phyloP scores from a whole-genome alignment of 176 grass and related monocot species.

The Oryza glaberrima region DNA sequence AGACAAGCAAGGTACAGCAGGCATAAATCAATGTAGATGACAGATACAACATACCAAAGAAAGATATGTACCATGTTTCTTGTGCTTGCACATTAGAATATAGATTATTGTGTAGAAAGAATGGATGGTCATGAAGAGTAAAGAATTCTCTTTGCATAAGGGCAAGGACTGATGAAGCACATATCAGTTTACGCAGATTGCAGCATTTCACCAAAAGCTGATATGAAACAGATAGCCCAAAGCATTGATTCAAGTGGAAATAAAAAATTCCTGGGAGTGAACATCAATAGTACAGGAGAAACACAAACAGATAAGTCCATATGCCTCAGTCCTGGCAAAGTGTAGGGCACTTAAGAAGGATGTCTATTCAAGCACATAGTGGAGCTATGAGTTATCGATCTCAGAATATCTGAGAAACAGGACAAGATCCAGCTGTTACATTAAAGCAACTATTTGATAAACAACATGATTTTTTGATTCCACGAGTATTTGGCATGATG shows the following conservation, averaged over 20 bases:
- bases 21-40: constrained; percentile 35
- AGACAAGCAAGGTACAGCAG: constrained; percentile 29
- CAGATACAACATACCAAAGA: constrained; percentile 39
- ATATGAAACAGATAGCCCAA: constrained; percentile 12
- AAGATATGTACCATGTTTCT: constrained; percentile 9
- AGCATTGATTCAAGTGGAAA: constrained; percentile 22
- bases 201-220: constrained; percentile 17
- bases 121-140: constrained; percentile 11
- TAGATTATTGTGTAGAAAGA: background rate
- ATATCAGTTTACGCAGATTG: background rate
- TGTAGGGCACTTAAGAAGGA: constrained; percentile 14
- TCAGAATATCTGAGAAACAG: constrained; percentile 13
- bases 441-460: constrained; percentile 27
- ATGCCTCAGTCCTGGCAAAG: constrained; percentile 10
- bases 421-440: constrained; percentile 23
- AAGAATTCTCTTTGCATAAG: constrained; percentile 20
- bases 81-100: constrained; percentile 29
- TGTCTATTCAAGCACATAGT: constrained; percentile 16
- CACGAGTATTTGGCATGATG: constrained; percentile 22
- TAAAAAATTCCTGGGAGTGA: background rate
- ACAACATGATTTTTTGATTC: constrained; percentile 8
- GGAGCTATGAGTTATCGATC: background rate
- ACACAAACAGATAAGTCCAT: background rate
- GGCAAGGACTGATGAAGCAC: constrained; percentile 1
- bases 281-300: constrained; percentile 15